These are phyloP conservation scores for Pseudonectria buxi DNA, from an alignment of 2,329 filamentous ascomycete genomes.

Conservation along the genomic window DNA sequence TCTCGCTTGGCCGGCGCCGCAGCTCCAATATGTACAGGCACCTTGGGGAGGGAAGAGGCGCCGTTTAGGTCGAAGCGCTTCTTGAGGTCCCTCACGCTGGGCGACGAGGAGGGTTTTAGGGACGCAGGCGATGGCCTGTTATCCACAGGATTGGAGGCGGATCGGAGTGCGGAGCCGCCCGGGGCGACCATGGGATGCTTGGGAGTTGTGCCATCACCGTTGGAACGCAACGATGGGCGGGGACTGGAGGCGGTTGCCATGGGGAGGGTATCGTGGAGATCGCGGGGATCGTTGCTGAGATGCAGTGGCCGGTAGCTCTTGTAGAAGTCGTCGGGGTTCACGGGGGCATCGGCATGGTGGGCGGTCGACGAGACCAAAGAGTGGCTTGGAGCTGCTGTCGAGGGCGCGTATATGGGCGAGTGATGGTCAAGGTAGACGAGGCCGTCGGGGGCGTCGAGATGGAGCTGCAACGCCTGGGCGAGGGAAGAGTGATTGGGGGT, in stretches of 20 bases:
- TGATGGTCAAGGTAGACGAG: slow-evolving; percentile 12
- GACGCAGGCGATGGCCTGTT: slow-evolving; percentile 29
- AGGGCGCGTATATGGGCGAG: slow-evolving; percentile 17
- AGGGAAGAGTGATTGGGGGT: too few relatives aligned
- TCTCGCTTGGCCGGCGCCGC: slow-evolving; percentile 27
- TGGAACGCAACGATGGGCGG: slow-evolving; percentile 40
- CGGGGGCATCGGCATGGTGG: slow-evolving; percentile 34
- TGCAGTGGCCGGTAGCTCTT: slow-evolving; percentile 39
- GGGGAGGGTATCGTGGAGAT: slow-evolving; percentile 27
- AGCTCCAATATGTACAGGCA: slow-evolving; percentile 28
- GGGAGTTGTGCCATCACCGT: slow-evolving; percentile 42
- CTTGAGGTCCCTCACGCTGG: slow-evolving; percentile 75
- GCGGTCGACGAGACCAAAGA: slow-evolving; percentile 15
- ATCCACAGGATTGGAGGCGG: slow-evolving; percentile 50
- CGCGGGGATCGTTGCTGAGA: slow-evolving; percentile 25
- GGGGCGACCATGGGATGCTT: slow-evolving; percentile 39
- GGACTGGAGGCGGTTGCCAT: slow-evolving; percentile 34
- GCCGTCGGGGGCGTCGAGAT: slow-evolving; percentile 6
- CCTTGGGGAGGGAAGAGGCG: slow-evolving; percentile 29
- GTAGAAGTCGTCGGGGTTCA: slow-evolving; percentile 52
- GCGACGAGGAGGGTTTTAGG: slow-evolving; percentile 30
- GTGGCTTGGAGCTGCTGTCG: slow-evolving; percentile 15
- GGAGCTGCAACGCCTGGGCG: slow-evolving; percentile 19
- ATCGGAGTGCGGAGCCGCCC: slow-evolving; percentile 39
- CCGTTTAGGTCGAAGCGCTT: slow-evolving; percentile 68